phyloP scores from a whole-genome alignment of 2,329 filamentous ascomycete species.

The Penicillium psychrosexuale region DNA sequence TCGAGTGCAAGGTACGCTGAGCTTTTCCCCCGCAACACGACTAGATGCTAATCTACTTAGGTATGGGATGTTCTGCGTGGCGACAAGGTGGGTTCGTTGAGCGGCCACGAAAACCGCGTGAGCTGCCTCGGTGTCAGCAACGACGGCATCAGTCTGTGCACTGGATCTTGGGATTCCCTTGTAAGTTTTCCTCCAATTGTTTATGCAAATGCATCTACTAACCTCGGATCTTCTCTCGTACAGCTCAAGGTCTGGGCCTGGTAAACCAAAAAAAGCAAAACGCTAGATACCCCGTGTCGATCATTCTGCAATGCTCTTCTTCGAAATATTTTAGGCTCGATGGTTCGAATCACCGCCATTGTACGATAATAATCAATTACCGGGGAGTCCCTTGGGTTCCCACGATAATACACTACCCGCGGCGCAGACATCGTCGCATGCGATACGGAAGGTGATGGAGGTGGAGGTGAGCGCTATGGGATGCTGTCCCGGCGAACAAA shows the following conservation, averaged over 20 bases:
- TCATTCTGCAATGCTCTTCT: constrained; percentile 36
- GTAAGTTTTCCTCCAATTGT: constrained; percentile 57
- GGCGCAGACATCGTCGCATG: constrained; percentile 26
- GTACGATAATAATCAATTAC: constrained; percentile 48
- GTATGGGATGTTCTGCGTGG: constrained; percentile 97
- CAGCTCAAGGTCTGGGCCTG: constrained; percentile 88
- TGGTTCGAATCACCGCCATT: constrained; percentile 36
- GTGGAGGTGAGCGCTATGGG: constrained; percentile 20
- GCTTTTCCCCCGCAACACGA: not conserved
- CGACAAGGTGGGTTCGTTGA: constrained; percentile 93
- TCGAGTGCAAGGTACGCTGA: constrained; percentile 90
- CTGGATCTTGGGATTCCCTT: constrained; percentile 98
- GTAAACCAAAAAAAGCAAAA: constrained; percentile 45
- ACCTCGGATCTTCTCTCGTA: constrained; percentile 9
- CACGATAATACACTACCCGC: constrained; percentile 29
- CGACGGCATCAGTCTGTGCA: constrained; percentile 98
- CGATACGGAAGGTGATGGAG: constrained; percentile 24
- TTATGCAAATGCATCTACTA: constrained; percentile 4
- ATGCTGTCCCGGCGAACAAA: constrained; percentile 20
- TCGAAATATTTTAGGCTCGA: constrained; percentile 34
- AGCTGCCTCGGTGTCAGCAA: constrained; percentile 99
- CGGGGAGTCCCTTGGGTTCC: constrained; percentile 23
- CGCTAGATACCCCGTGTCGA: constrained; percentile 39
- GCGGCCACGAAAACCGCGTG: constrained; percentile 97
- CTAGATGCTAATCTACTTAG: constrained; percentile 50